phyloP scores from a whole-genome alignment of 2,329 filamentous ascomycete genomes.

The Aspergillus thermomutatus region DNA sequence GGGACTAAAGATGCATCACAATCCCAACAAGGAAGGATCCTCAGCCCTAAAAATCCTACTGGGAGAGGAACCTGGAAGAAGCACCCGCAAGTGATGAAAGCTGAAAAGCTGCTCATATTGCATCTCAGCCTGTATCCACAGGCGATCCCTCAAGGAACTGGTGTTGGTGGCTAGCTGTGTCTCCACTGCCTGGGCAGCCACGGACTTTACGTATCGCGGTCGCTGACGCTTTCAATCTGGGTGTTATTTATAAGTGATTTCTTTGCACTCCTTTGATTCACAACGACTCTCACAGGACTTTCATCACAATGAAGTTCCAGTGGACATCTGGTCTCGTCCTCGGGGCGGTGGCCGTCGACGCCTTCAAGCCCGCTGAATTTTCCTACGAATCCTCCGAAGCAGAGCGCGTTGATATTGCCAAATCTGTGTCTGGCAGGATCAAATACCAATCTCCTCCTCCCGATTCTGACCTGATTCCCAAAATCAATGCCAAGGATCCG shows the following conservation, averaged over 20 bases:
- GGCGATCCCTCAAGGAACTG: not conserved
- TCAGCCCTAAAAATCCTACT: not conserved
- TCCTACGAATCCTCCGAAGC: constrained; percentile 11
- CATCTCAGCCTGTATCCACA: not conserved
- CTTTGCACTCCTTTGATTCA: not conserved
- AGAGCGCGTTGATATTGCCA: constrained; percentile 3
- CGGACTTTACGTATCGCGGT: not conserved
- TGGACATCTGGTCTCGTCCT: constrained; percentile 9
- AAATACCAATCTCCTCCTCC: constrained; percentile 5
- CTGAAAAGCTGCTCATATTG: not conserved
- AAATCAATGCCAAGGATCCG: not conserved
- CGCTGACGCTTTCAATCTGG: not conserved
- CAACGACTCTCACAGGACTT: not conserved
- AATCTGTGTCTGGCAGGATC: not conserved
- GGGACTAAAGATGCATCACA: not conserved
- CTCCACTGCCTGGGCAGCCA: not conserved
- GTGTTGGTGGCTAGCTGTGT: not conserved
- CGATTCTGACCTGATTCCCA: constrained; percentile 4
- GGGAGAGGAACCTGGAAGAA: not conserved
- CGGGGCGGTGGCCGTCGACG: constrained; percentile 13
- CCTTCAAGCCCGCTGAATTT: constrained; percentile 11
- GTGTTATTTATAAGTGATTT: not conserved
- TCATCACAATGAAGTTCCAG: constrained; percentile 9
- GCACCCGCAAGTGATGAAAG: not conserved
- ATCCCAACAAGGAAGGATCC: not conserved